phyloP scores from a whole-genome alignment of 2,329 filamentous ascomycete genomes.

The Cercospora sojina region DNA sequence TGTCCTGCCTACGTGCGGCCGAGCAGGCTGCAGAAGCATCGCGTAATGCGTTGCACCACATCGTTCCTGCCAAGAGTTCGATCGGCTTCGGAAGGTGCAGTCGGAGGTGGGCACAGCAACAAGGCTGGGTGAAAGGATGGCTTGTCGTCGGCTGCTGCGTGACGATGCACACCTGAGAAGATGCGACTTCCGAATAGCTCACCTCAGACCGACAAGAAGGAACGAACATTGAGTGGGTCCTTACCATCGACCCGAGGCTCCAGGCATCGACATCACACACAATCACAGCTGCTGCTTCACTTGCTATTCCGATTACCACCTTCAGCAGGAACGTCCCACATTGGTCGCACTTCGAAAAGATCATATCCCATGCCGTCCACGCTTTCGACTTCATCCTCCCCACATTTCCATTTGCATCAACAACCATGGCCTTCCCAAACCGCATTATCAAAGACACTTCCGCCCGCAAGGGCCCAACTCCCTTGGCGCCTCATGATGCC shows the following conservation, averaged over 20 bases:
- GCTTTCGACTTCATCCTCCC: neutral
- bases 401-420: neutral
- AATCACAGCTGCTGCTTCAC: neutral
- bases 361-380: neutral
- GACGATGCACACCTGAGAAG: neutral
- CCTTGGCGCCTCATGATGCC: neutral
- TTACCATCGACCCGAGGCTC: neutral
- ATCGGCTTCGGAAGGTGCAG: no score
- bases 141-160: neutral
- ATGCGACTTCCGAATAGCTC: no score
- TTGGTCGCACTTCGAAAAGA: neutral
- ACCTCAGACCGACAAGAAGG: neutral
- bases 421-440: neutral
- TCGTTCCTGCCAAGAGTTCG: no score
- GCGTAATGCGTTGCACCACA: no score
- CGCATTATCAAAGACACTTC: slow-evolving; percentile 2
- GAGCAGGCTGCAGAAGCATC: no score
- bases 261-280: neutral
- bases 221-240: no score
- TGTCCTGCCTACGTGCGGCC: no score
- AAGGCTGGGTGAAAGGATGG: neutral
- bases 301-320: neutral
- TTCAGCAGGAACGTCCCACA: neutral
- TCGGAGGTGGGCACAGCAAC: no score
- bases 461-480: neutral